Evolutionary conservation across 371 early-diverging fungal species (phyloP), one percentile per base, ranked within the genome.

Genomic region (Apophysomyces sp.): DNA sequence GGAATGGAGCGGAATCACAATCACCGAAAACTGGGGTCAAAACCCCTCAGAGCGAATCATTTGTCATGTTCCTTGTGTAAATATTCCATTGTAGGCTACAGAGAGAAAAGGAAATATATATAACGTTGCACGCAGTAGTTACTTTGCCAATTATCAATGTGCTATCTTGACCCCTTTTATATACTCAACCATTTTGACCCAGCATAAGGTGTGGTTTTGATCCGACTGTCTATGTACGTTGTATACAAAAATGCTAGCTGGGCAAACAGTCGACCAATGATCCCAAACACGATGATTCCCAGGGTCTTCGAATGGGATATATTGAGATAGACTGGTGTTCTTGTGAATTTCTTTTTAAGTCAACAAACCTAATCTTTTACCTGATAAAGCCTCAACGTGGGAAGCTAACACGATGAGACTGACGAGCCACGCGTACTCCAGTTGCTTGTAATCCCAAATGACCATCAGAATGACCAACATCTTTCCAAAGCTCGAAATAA

Each of bases 361-460:
- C n/a, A n/a, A n/a, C n/a, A n/a, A n/a, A n/a, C n/a, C n/a, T n/a
- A n/a, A 8, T 24, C 32, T 15, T n/a, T 55, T 86, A 91, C 91
- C 94, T 62, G 92, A 83, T 5, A 96, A 58, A 0, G 97, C 97
- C 52, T 93, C 92, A 2, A 89, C 69, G 64, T 97, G 95, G 16
- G 95, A 94, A 4, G 90, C 87, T 12, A 94, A 72, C 2, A 92
- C 92, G 28, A 95, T 78, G 21, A 88, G 66, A 68, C 89, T 89
- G 40, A 92, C 81, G 1, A 94, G 80, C 90, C 92, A 91, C 3
- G 93, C 85, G 37, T 92, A 91, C n/a, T 92, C 89, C 4, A 92
- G 69, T 58, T 89, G 88, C 39, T 88, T 84, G 67, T 95, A 96
- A 58, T 95, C 91, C 98, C 98, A 97, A 24, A 97, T 93, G 3